Evolutionary conservation across 192 early-diverging fungal genomes (phyloP), one percentile per base, ranked within the genome.

Genomic region (Podila epicladia): DNA sequence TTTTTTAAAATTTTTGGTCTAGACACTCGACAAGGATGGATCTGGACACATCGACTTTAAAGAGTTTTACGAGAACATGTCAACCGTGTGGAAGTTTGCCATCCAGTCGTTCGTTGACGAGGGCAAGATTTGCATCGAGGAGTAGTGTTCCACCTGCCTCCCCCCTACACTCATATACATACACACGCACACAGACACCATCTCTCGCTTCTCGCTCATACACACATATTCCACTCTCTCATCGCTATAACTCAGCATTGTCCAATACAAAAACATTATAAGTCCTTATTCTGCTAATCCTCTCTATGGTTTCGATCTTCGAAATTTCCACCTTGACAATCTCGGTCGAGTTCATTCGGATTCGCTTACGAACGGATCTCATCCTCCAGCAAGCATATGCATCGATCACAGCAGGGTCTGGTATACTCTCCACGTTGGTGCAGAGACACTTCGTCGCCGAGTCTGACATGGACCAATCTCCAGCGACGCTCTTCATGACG

Each of bases 21-120:
- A 78, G 75, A 5, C 28, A 24, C 48, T 62, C 51, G 75, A 78
- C 59, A 71, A 63, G 48, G 75, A 78, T 26, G 11, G 28, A 2
- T 65, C 64, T 5, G 59, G 59, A 11, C 15, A 13, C 0, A 78
- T 78, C 29, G 64, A 67, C 5, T 78, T 78, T 38, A 58, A 61
- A 20, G 75, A 78, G 69, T 78, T 78, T 35, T 78, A 78, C 53
- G 45, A 33, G 20, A n/a, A 60, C 22, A 78, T 78, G 75, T 11
- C 48, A 8, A 78, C 75, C 12, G 38, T 78, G 12, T 78, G 75
- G 75, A 71, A 72, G 51, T 78, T 78, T 58, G 75, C 75, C 9
- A 64, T 78, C 31, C 75, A 78, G 50, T 78, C 75, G 51, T 78
- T 78, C 26, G 63, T 78, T 9, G 75, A 78, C 33, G 75, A 78